Base-by-base conservation (phyloP, 441 rosid genomes). In the Bruguiera hainesii region DNA sequence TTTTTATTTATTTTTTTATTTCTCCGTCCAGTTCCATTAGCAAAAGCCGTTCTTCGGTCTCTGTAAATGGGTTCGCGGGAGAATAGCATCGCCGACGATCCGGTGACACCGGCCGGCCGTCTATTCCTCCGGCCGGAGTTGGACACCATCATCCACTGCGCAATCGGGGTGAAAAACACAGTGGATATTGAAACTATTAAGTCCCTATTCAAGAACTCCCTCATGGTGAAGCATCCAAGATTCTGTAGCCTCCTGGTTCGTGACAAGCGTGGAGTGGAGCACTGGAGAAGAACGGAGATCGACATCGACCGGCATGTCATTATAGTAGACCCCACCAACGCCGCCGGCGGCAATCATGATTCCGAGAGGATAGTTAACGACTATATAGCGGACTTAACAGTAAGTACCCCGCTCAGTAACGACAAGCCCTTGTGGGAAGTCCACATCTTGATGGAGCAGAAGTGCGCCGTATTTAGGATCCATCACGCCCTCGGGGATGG, bases 401-500 rank as follows among this genome's bases (percentile, higher is more conserved):
- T 80, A 19, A 71, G 84, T 7, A 28, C 80, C 20, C 87, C 84
- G 7, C 64, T 88, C 11, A 67, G 76, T 28, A 6, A 37, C 0
- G 82, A 82, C 16, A 83, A 84, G 70, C 94, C 91, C 2, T 63
- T 86, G 72, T 84, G 94, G 91, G 94, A 86, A 55, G n/a, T 84
- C 28, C 91, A 84, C 60, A 11, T 84, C 37, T 21, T 88, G 73
- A 11, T 6, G 61, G 74, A 73, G 3, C 78, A 78, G 11, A 78
- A 65, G 53, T 80, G 87, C 58, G 7, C 23, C 16, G 66, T 88
- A 19, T 61, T 86, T 23, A 66, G 91, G 65, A 48, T 88, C 42
- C 94, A 88, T 52, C 91, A 88, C 52, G 77, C 91, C 1, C 64
- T 86, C 3, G 94, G 94, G 0, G 91, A 88, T 35, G 94, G 91